These are phyloP conservation scores for Prunus armeniaca DNA, from an alignment of 306 rosid species.

Conservation along the genomic window DNA sequence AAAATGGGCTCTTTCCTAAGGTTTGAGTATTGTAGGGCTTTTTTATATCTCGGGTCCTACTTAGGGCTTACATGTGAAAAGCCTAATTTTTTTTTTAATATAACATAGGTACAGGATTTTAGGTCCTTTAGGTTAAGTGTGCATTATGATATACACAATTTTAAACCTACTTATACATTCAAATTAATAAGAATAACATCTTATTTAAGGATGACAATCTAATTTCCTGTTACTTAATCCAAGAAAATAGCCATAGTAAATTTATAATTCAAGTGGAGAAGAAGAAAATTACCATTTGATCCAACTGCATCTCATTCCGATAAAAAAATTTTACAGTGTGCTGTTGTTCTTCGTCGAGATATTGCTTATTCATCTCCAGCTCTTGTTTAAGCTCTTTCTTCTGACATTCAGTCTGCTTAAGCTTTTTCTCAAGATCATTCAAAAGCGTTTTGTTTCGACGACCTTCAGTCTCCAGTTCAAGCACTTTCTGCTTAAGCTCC, in stretches of 20 bases:
- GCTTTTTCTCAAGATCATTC: neutral
- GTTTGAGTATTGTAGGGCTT: too few relatives aligned
- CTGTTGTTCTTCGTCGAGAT: neutral
- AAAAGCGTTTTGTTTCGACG: neutral
- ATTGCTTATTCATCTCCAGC: neutral
- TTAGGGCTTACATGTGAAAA: too few relatives aligned
- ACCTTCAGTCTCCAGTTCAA: neutral
- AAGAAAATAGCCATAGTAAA: neutral
- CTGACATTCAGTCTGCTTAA: neutral
- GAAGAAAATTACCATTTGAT: neutral
- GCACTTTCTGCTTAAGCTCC: neutral
- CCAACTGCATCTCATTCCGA: neutral
- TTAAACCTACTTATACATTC: neutral
- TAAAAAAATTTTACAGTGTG: neutral
- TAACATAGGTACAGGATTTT: too few relatives aligned
- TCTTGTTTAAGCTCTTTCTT: neutral
- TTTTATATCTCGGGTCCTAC: too few relatives aligned
- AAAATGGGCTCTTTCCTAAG: too few relatives aligned
- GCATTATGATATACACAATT: neutral
- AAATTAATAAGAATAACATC: neutral
- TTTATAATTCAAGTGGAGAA: neutral
- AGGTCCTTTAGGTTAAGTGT: too few relatives aligned
- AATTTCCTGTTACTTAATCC: neutral
- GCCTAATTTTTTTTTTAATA: too few relatives aligned
- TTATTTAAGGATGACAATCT: neutral